A percentile compares a stretch with the other conserved stretches of the same genome.
phyloP scores from a whole-genome alignment of 2,329 filamentous ascomycete genomes.

The Calonectria crousiana region DNA sequence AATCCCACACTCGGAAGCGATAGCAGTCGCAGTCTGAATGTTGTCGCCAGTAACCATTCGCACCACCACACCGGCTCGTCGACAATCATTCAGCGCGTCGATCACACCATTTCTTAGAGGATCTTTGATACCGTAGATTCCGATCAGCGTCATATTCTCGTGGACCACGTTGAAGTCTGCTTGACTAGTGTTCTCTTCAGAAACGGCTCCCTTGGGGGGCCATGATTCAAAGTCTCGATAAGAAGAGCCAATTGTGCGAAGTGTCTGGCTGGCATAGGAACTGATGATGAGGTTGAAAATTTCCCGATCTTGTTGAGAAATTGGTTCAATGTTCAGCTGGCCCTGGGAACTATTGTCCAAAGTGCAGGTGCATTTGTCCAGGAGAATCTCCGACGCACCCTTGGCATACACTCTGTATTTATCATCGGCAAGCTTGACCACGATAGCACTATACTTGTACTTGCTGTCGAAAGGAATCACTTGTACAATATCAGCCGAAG shows the following conservation, averaged over 20 bases:
- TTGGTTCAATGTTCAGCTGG: constrained; percentile 62
- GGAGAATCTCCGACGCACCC: constrained; percentile 68
- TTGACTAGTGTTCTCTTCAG: constrained; percentile 68
- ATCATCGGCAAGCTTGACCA: constrained; percentile 59
- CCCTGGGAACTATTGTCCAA: constrained; percentile 63
- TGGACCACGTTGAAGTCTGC: constrained; percentile 67
- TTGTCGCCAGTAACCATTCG: constrained; percentile 72
- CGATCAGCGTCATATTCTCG: constrained; percentile 54
- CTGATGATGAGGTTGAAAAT: constrained; percentile 67
- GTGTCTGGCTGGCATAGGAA: constrained; percentile 72
- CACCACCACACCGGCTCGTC: constrained; percentile 75
- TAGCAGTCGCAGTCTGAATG: constrained; percentile 58
- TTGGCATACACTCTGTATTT: constrained; percentile 65
- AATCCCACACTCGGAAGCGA: constrained; percentile 59
- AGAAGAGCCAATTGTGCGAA: constrained; percentile 79
- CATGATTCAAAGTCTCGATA: constrained; percentile 79
- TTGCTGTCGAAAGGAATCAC: constrained; percentile 67
- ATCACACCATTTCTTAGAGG: constrained; percentile 72
- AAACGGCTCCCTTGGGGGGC: constrained; percentile 75
- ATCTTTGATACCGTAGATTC: constrained; percentile 74
- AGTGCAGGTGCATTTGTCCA: constrained; percentile 62
- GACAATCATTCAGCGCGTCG: constrained; percentile 72
- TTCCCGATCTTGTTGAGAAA: constrained; percentile 64
- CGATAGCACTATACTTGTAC: constrained; percentile 69
- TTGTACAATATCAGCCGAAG: constrained; percentile 60